Conservation (phyloP, 306 rosid genomes). For the Betula pendula region DNA sequence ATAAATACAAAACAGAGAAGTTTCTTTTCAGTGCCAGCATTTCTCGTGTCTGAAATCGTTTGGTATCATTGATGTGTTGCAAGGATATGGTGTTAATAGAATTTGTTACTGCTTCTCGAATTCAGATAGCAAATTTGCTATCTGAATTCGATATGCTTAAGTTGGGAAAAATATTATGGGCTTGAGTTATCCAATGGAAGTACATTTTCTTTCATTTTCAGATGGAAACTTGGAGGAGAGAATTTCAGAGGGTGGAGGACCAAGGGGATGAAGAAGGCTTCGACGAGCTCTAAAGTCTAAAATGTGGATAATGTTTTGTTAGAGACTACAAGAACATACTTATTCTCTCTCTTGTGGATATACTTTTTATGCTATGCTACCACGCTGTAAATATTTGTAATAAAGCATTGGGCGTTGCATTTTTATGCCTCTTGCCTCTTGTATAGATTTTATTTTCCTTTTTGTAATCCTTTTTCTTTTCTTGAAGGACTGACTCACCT, state of each 20-base stretch:
- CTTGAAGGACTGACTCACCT: not conserved
- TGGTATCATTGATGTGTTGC: not conserved
- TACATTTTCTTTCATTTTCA: conserved; percentile 23
- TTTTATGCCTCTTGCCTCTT: not conserved
- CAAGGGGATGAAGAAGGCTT: conserved; percentile 78
- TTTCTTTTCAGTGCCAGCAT: not conserved
- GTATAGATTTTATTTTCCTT: not conserved
- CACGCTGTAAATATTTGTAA: not conserved
- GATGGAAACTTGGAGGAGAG: conserved; percentile 63
- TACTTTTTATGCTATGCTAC: not conserved
- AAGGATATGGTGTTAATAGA: not conserved
- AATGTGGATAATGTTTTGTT: not conserved
- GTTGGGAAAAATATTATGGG: not conserved
- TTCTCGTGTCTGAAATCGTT: not conserved
- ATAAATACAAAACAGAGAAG: not conserved
- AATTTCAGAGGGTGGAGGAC: conserved; percentile 57
- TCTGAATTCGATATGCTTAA: not conserved
- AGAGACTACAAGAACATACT: not conserved
- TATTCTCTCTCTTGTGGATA: not conserved
- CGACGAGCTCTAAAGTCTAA: conserved; percentile 67
- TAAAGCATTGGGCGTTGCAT: conserved; percentile 3
- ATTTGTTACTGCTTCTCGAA: not conserved
- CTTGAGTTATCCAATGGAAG: conserved; percentile 9
- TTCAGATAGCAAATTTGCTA: not conserved
- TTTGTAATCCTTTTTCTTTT: too few species aligned